These are phyloP conservation scores for Diplodia sapinea DNA, from an alignment of 2,329 filamentous ascomycete genomes.

Conservation along the genomic window DNA sequence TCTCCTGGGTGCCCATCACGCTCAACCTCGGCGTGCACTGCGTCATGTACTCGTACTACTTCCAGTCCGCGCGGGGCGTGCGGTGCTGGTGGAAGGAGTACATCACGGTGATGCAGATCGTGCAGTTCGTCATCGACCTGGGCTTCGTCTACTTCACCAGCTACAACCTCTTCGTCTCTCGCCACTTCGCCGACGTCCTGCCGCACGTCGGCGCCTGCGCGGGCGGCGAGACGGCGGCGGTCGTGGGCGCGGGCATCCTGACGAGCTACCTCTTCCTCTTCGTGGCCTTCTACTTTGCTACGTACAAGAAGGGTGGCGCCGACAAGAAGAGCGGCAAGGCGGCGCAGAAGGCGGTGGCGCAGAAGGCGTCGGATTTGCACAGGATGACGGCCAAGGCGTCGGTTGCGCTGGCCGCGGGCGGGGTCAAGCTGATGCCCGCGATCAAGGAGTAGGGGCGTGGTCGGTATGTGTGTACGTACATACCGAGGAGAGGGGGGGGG, in stretches of 20 bases:
- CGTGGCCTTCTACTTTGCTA: constrained; percentile 98
- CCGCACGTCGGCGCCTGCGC: constrained; percentile 86
- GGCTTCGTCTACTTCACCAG: constrained; percentile 98
- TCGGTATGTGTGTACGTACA: too few species aligned
- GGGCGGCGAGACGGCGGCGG: constrained; percentile 95
- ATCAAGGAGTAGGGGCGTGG: neutral
- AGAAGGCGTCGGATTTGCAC: constrained; percentile 4
- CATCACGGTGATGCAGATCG: constrained; percentile 96
- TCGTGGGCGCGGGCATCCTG: constrained; percentile 88
- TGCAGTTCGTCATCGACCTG: constrained; percentile 95
- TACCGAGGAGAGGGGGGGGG: too few species aligned
- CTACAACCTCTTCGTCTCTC: constrained; percentile 94
- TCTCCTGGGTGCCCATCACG: constrained; percentile 93
- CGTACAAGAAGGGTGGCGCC: constrained; percentile 80
- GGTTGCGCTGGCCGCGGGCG: neutral
- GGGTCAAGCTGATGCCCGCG: constrained; percentile 5
- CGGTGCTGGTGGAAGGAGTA: constrained; percentile 99
- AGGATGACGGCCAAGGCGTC: neutral
- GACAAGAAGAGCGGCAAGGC: too few species aligned
- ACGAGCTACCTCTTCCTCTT: constrained; percentile 96
- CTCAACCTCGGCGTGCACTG: constrained; percentile 95
- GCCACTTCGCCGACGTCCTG: constrained; percentile 78
- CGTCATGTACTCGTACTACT: constrained; percentile 99
- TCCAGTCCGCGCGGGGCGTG: constrained; percentile 95
- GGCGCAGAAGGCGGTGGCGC: neutral